Evolutionary conservation across 2,329 filamentous ascomycete species (phyloP), one percentile per base, ranked within the genome.

Genomic region (Metarhizium album): DNA sequence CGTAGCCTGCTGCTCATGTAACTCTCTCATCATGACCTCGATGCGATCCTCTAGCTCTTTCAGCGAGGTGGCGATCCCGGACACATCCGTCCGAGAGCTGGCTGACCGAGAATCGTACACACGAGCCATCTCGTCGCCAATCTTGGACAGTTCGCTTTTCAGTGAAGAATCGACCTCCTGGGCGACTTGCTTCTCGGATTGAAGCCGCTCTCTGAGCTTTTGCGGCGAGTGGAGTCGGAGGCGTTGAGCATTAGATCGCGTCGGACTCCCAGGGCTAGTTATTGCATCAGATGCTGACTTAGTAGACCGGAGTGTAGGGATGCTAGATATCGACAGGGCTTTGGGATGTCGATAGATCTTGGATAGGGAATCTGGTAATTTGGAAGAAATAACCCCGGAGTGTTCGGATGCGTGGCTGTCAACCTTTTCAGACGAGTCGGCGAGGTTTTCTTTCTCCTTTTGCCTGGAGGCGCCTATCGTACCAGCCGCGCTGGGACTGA

Each of bases 121-220:
- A 37, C 74, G 73, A 20, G 82, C 82, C 70, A 95, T 80, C 64
- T 96, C 90, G 52, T 88, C 82, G 1, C 86, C 80, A 59, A 96
- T 91, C 56, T 85, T 84, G 47, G 80, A 80, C 8, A 96, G 73
- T 63, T 96, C 90, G 4, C 81, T 79, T 64, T 85, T 81, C 14
- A 96, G 68, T 3, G 78, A 78, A 2, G 77, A 74, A 54, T 90
- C 87, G 0, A 84, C 82, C 8, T 83, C 80, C 4, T 82, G 80
- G 16, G 90, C 80, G 0, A 83, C 79, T 50, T 79, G 82, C 66
- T 90, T 89, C 64, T 95, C 90, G 46, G 80, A 83, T 59, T 91
- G 85, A 1, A 96, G 75, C 33, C 91, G 84, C 69, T 96, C 90
- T 18, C 90, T 86, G 20, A 91, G 72, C 63, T 86, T 90, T 58